Evolutionary conservation across 176 grass and related monocot species (phyloP), one percentile per base, ranked within the genome.

Genomic region (Musa troglodytarum): DNA sequence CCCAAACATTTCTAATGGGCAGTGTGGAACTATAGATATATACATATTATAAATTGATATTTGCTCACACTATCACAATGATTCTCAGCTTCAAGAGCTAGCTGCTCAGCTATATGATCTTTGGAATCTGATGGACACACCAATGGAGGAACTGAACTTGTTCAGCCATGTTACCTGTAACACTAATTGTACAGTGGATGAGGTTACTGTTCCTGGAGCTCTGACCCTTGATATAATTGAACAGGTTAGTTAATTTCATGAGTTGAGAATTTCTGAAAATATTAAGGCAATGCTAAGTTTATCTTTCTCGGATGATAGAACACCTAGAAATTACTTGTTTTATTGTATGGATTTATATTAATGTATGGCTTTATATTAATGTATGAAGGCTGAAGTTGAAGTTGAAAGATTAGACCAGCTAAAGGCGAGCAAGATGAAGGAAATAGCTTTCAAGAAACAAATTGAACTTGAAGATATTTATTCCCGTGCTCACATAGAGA

Each of bases 121-220:
- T 75, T 99, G 96, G 96, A 90, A 99, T 88, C 90, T 99, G 76
- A 99, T 99, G 96, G 96, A 95, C 75, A 92, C 91, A 50, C 88
- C 88, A 13, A 65, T 72, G 72, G 86, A 92, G 89, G 91, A 99
- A 87, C 85, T 85, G 81, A 84, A 53, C 29, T 83, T 92, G 82
- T 92, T 99, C 81, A 77, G 89, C 84, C 96, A 99, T 83, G 91
- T 99, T 23, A 99, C 91, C 29, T 99, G 91, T 71, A 88, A 99
- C 70, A 86, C 88, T 77, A 89, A 84, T 79, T 74, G 86, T 72
- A 92, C 76, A 72, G 91, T 92, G 61, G 86, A 95, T 79, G 82
- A 99, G 66, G 96, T 95, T 53, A 99, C 86, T 72, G 82, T 81
- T 69, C 91, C 91, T 77, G 91, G 91, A 65, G 81, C 96, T 72